These are phyloP conservation scores for Pseudopyricularia javanii DNA, from an alignment of 2,329 filamentous ascomycete species.

Conservation along the genomic window DNA sequence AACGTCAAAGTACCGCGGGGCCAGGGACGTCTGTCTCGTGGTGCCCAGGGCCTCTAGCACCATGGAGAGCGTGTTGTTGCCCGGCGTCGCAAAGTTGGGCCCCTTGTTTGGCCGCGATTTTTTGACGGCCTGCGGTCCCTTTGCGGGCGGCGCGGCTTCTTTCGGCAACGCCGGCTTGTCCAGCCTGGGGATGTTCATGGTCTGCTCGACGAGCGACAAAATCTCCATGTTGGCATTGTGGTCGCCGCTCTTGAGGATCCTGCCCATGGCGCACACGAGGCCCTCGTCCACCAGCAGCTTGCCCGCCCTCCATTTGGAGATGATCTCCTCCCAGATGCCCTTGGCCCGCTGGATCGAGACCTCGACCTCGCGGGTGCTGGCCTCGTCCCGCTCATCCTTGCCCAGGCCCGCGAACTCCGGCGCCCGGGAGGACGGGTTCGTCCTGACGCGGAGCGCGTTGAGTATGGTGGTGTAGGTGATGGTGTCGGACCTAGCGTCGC, in stretches of 20 bases:
- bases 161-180: constrained; percentile 16
- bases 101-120: neutral
- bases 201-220: constrained; percentile 66
- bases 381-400: neutral
- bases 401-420: constrained; percentile 1
- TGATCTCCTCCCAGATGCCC: constrained; percentile 68
- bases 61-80: constrained; percentile 52
- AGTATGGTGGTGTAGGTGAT: constrained; percentile 75
- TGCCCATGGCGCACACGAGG: constrained; percentile 71
- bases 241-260: constrained; percentile 56
- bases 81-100: constrained; percentile 28
- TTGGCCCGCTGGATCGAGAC: constrained; percentile 53
- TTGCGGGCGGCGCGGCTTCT: neutral
- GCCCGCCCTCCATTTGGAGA: constrained; percentile 63
- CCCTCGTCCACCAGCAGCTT: constrained; percentile 63
- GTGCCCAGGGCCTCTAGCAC: constrained; percentile 52
- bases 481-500: constrained; percentile 50
- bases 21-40: constrained; percentile 47
- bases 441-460: constrained; percentile 52
- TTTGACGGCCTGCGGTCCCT: neutral
- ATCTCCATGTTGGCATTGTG: constrained; percentile 57
- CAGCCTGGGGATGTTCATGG: constrained; percentile 59
- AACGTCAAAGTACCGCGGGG: constrained; percentile 66
- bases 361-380: constrained; percentile 15
- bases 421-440: constrained; percentile 16